Evolutionary conservation across 257 asterid species (phyloP).

Genomic region (Coffea eugenioides): DNA sequence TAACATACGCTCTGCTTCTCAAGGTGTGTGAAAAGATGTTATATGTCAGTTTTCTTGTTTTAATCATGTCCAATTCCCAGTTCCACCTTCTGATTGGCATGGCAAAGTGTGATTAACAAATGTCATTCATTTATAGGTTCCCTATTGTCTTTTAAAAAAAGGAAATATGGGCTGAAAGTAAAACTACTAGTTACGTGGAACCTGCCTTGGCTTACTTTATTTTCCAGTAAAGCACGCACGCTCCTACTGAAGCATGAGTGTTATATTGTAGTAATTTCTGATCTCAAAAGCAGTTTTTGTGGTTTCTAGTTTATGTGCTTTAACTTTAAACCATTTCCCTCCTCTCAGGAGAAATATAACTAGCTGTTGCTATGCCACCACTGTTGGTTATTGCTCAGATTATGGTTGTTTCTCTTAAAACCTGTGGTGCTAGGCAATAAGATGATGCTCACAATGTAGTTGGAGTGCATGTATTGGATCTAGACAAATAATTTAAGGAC

Average conservation of each 20-base stretch:
- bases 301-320: background rate
- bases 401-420: background rate
- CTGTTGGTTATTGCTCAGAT: background rate
- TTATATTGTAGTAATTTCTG: background rate
- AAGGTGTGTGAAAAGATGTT: constrained; percentile 46
- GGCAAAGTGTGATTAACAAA: background rate
- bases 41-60: background rate
- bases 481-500: background rate
- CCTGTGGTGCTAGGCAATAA: background rate
- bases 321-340: background rate
- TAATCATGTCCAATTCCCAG: background rate
- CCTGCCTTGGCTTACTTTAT: too few relatives aligned
- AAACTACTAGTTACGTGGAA: background rate
- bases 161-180: background rate
- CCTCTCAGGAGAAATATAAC: background rate
- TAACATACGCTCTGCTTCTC: constrained; percentile 70
- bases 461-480: background rate
- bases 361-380: background rate
- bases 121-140: background rate
- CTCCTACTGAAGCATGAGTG: background rate
- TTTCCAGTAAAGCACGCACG: background rate
- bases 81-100: background rate
- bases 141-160: background rate
- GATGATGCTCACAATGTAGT: background rate
- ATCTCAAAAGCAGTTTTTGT: background rate